Evolutionary conservation across 352 stramenopile genomes (phyloP), one percentile per base, ranked within the genome.

Genomic region (Phytopythium delawarense): DNA sequence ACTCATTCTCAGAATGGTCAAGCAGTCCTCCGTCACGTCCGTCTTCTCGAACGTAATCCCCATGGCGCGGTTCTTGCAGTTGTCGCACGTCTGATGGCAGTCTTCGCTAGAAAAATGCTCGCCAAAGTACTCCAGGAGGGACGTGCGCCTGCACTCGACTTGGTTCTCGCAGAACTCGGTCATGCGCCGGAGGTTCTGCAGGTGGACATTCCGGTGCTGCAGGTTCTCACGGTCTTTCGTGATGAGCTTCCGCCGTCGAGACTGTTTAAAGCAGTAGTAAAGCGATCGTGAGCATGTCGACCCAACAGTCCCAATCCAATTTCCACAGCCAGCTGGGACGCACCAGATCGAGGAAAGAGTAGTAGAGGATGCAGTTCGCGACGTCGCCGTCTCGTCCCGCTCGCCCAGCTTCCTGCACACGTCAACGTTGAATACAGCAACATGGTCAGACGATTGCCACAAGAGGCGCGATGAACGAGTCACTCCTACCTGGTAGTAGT

Each of bases 111-210:
- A 79, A 69, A 96, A 96, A 63, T 96, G 85, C 52, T 96, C 87
- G n/a, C 87, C 87, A 69, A 96, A 96, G 64, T 94, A 96, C 67
- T 94, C 87, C 11, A 96, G 66, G 35, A 96, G 64, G 25, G 80
- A 88, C 32, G 85, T 94, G 55, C 87, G 78, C 11, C 87, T 78
- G 57, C 87, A 96, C 65, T 96, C 87, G 6, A 94, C 73, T 72
- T 95, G 84, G 56, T 96, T 96, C 60, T 96, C 87, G 60, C 87
- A 96, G 63, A 94, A 96, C 62, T 94, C 83, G 0, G 78, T 82
- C 80, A 96, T 96, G 21, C 87, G 81, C 28, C 84, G 79, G 35
- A 96, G 74, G 54, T 96, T 81, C 54, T 96, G 67, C 40, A 96
- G 69, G 50, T 96, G 85, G 0, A 96, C 87, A 49, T 93, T 94